Evolutionary conservation across 495 filamentous ascomycete genomes (phyloP), one percentile per base, ranked within the genome.

Genomic region (Aspergillus steynii): DNA sequence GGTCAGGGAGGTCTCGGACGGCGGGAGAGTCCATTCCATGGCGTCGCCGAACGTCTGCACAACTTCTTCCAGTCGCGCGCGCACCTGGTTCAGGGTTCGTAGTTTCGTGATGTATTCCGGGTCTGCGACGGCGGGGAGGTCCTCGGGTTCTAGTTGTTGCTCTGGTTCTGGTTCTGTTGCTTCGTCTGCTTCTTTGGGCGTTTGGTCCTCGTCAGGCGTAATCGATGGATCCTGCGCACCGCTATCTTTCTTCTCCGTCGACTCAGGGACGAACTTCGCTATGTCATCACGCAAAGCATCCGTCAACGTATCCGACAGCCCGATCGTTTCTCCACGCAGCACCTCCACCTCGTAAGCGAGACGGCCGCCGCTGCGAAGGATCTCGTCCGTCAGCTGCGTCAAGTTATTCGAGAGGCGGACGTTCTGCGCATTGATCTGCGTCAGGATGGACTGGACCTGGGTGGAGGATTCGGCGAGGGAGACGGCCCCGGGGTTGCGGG

Each of bases 281-380:
- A 96, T 85, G 58, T 93, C 89, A 3, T 85, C 80, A 10, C 84
- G 79, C 28, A 96, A 73, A 0, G 80, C 79, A 61, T 94, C 91
- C 0, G 85, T 85, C 60, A 99, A 74, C 5, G 88, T 78, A 62
- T 97, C 93, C 0, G 88, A 87, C 50, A 96, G 73, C 32, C 86
- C 83, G 20, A 91, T 79, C 0, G 92, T 86, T 69, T 98, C 95
- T 55, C 93, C 93, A 6, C 93, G 87, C 8, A 99, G 75, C 7
- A 98, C 84, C 69, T 99, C 95, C 8, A 99, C 94, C 67, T 97
- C 92, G 74, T 99, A 99, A 29, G 93, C 91, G 26, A 99, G 80
- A 9, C 96, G 84, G 61, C 89, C 87, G 27, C 91, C 89, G 63
- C 90, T 88, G 51, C 95, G 86, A 25, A 99, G 80, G 61, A 99